A percentile compares a stretch with the other conserved stretches of the same genome.
These are phyloP conservation scores for Arachnomyces sp. DNA, from an alignment of 2,329 filamentous ascomycete species.

Conservation along the genomic window DNA sequence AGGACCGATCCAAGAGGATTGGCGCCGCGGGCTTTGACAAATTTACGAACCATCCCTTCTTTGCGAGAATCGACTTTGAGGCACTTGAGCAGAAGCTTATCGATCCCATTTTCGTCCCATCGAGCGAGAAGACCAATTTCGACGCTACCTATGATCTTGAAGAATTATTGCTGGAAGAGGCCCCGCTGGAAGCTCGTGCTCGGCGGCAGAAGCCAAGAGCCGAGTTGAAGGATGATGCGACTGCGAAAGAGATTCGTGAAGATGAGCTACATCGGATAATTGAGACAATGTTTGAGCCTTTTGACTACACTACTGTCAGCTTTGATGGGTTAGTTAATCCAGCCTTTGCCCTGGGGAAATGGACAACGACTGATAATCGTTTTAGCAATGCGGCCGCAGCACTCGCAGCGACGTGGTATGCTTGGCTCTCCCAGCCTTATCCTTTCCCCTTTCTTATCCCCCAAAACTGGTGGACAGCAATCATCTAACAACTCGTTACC, in stretches of 20 bases:
- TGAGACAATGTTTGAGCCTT: conserved; percentile 85
- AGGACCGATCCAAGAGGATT: conserved; percentile 71
- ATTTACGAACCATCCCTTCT: conserved; percentile 85
- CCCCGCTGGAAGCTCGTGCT: conserved; percentile 84
- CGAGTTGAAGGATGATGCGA: conserved; percentile 85
- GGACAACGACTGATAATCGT: conserved; percentile 9
- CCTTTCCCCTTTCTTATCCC: conserved; percentile 5
- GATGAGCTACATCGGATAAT: conserved; percentile 93
- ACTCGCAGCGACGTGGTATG: conserved; percentile 28
- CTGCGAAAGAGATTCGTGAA: conserved; percentile 86
- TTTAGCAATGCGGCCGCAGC: conserved; percentile 30
- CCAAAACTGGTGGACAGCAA: conserved; percentile 8
- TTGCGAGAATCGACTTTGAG: conserved; percentile 75
- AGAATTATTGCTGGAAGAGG: conserved; percentile 86
- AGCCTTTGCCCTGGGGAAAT: conserved; percentile 10
- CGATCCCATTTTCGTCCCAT: conserved; percentile 84
- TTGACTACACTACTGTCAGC: conserved; percentile 82
- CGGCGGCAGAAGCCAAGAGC: conserved; percentile 90
- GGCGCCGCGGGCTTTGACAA: conserved; percentile 75
- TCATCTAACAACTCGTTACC: not conserved
- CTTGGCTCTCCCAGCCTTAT: conserved; percentile 3
- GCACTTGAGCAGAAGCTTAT: conserved; percentile 79
- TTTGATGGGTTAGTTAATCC: conserved; percentile 59
- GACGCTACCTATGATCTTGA: conserved; percentile 97
- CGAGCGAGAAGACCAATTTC: conserved; percentile 97